Conservation (phyloP, 257 asterid genomes). For the Solanum sejunctum region DNA sequence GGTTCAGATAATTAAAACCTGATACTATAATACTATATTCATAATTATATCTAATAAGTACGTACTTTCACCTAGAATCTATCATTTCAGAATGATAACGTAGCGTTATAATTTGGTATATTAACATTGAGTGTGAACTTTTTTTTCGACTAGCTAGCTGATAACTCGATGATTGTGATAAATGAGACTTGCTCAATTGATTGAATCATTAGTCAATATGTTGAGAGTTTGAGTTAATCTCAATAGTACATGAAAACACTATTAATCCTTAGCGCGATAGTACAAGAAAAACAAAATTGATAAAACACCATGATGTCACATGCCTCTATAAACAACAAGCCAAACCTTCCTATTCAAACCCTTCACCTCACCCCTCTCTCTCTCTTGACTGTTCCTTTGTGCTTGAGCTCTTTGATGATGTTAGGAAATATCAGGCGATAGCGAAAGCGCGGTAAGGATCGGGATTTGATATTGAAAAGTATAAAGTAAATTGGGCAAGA, state of each 20-base stretch:
- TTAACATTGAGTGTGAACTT: neutral
- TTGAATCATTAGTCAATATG: neutral
- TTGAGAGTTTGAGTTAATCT: neutral
- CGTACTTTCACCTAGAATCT: neutral
- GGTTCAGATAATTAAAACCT: neutral
- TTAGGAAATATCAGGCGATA: no score
- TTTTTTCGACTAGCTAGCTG: neutral
- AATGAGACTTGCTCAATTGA: neutral
- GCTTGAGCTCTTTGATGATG: neutral
- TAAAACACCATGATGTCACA: neutral
- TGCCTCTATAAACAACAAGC: conserved; percentile 14
- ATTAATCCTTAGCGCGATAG: no score
- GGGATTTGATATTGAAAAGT: no score
- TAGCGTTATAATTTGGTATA: neutral
- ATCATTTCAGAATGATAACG: fast-evolving
- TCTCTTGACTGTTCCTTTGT: neutral
- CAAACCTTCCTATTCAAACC: conserved; percentile 18
- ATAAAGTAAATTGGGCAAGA: no score
- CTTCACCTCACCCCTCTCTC: conserved; percentile 10
- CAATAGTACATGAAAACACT: neutral
- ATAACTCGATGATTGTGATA: neutral
- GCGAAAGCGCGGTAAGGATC: no score
- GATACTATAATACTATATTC: fast-evolving
- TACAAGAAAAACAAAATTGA: neutral
- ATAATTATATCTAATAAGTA: no score